Percentiles rank a stretch among this genome's conserved stretches.
Conservation (phyloP, 169 alveolate genomes). For the Cryptosporidium ubiquitum region DNA sequence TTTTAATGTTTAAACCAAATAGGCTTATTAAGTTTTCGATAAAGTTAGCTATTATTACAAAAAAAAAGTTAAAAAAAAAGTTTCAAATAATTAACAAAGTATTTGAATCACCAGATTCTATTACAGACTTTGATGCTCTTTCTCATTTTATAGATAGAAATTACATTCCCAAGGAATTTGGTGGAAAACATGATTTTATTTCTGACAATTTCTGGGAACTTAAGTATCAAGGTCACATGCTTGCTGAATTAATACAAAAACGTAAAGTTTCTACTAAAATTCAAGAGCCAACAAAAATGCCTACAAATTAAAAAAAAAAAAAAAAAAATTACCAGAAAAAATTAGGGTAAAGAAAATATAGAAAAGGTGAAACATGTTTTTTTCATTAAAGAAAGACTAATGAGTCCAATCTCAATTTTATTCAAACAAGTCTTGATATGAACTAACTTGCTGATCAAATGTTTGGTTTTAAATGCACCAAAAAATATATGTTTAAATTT, state of each 20-base stretch:
- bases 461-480: not conserved
- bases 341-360: not conserved
- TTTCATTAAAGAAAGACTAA: not conserved
- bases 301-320: not conserved
- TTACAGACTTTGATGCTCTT: conserved; percentile 71
- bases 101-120: conserved; percentile 50
- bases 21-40: conserved; percentile 30
- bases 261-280: not conserved
- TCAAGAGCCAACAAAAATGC: conserved; percentile 1
- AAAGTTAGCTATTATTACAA: conserved; percentile 15
- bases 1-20: conserved; percentile 51
- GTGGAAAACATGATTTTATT: conserved; percentile 53
- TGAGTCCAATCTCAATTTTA: not conserved
- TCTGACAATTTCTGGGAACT: conserved; percentile 49
- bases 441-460: not conserved
- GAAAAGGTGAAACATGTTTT: not conserved
- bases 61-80: conserved; percentile 17
- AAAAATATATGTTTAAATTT: not conserved
- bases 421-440: not conserved
- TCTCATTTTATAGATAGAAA: conserved; percentile 72
- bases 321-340: not conserved
- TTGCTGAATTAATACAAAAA: conserved; percentile 39
- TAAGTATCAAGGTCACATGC: conserved; percentile 36
- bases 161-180: conserved; percentile 48
- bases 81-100: conserved; percentile 65